phyloP scores from a whole-genome alignment of 805 yeast genomes.

The Ogataea glucozyma region DNA sequence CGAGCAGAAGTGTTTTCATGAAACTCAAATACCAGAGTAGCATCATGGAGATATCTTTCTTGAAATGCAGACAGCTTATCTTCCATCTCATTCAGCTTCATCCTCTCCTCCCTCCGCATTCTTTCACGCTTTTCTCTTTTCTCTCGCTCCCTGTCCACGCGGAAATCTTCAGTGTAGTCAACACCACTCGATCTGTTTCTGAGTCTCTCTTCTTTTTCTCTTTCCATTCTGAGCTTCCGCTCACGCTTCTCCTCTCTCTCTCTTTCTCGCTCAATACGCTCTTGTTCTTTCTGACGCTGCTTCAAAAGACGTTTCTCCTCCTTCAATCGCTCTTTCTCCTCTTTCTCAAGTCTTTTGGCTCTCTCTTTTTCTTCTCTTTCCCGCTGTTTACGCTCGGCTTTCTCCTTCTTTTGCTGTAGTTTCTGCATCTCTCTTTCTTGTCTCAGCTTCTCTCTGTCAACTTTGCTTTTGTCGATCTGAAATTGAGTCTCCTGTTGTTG shows the following conservation, averaged over 20 bases:
- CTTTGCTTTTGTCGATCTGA: slow-evolving; percentile 17
- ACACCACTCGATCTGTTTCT: slow-evolving; percentile 15
- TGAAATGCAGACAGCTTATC: slow-evolving; percentile 74
- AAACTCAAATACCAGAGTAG: slow-evolving; percentile 82
- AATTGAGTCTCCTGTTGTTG: slow-evolving; percentile 14
- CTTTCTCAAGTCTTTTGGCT: slow-evolving; percentile 22
- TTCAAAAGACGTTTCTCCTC: slow-evolving; percentile 26
- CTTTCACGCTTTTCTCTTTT: slow-evolving; percentile 19
- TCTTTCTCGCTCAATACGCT: slow-evolving; percentile 23
- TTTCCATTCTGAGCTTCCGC: slow-evolving; percentile 17
- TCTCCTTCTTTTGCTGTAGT: slow-evolving; percentile 21
- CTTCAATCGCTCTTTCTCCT: slow-evolving; percentile 27
- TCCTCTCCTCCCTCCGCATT: slow-evolving; percentile 24
- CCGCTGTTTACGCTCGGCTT: slow-evolving; percentile 22
- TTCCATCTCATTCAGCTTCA: slow-evolving; percentile 39
- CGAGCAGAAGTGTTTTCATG: slow-evolving; percentile 76
- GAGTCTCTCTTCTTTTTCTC: slow-evolving; percentile 21
- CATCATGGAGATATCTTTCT: slow-evolving; percentile 64
- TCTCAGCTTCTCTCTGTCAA: slow-evolving; percentile 20
- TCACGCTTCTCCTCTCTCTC: slow-evolving; percentile 23
- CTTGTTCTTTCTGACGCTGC: slow-evolving; percentile 27
- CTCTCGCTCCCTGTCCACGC: slow-evolving; percentile 19
- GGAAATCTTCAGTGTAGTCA: slow-evolving; percentile 20
- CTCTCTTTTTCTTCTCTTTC: slow-evolving; percentile 26
- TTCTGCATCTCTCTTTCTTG: slow-evolving; percentile 28